A percentile compares a stretch with the other conserved stretches of the same genome.
phyloP scores from a whole-genome alignment of 352 stramenopile species.

The Phytophthora melonis region DNA sequence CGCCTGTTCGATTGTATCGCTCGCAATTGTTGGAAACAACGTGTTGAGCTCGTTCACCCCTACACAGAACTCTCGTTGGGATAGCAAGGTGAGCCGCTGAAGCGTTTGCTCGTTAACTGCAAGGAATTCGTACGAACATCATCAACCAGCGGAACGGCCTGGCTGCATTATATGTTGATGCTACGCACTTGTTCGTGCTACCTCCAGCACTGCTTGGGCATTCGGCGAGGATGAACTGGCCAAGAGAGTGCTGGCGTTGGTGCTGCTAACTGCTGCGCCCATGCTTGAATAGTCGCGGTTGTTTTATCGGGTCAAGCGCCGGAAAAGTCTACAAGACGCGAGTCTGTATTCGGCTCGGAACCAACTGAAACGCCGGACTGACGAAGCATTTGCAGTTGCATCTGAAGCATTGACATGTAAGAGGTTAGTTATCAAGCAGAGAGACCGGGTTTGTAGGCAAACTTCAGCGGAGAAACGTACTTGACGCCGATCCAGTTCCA shows the following conservation, averaged over 20 bases:
- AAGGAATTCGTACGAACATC: background rate
- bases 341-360: slow-evolving; percentile 58
- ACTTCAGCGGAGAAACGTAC: slow-evolving; percentile 34
- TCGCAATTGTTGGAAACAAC: slow-evolving; percentile 15
- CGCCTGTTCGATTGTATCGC: slow-evolving; percentile 4
- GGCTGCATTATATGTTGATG: background rate
- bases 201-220: slow-evolving; percentile 11
- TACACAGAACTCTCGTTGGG: slow-evolving; percentile 23
- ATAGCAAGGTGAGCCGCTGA: slow-evolving; percentile 13
- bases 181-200: slow-evolving; percentile 29
- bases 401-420: slow-evolving; percentile 29
- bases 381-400: slow-evolving; percentile 71
- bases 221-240: slow-evolving; percentile 3
- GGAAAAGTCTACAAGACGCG: slow-evolving; percentile 30
- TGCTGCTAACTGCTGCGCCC: slow-evolving; percentile 23
- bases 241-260: slow-evolving; percentile 1
- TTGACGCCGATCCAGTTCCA: slow-evolving; percentile 84
- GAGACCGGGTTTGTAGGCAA: background rate
- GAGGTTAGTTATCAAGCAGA: background rate
- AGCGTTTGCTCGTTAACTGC: slow-evolving; percentile 26
- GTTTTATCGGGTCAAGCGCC: slow-evolving; percentile 4
- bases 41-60: slow-evolving; percentile 2
- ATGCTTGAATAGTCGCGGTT: slow-evolving; percentile 18
- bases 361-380: slow-evolving; percentile 66
- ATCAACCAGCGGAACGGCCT: background rate